Evolutionary conservation across 345 rosid genomes (phyloP).

Genomic region (Gossypium turneri): DNA sequence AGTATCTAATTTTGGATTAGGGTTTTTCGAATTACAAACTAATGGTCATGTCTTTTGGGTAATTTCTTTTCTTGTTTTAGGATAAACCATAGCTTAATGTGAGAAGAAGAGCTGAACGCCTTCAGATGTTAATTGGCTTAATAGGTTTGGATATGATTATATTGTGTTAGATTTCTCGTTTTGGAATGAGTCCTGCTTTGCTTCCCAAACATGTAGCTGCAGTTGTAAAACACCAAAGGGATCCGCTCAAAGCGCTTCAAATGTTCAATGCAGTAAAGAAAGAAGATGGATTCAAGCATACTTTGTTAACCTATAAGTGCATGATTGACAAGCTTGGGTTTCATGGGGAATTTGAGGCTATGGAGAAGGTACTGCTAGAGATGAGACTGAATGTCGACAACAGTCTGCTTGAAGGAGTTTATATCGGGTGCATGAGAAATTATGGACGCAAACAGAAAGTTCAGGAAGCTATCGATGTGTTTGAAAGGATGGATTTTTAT

Average conservation of each 20-base stretch:
- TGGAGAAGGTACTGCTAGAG: constrained; percentile 61
- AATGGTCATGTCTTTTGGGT: constrained; percentile 6
- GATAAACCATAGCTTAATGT: constrained; percentile 1
- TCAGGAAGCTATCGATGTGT: constrained; percentile 77
- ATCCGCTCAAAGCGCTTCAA: constrained; percentile 64
- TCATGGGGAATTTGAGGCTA: constrained; percentile 68
- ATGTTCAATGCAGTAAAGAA: constrained; percentile 69
- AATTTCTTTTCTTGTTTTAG: constrained; percentile 21
- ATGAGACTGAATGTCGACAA: constrained; percentile 45
- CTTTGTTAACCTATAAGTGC: constrained; percentile 57
- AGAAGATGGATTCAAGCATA: constrained; percentile 71
- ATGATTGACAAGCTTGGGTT: constrained; percentile 73
- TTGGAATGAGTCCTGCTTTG: constrained; percentile 52
- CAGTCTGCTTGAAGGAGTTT: constrained; percentile 69
- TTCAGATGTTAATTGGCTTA: constrained; percentile 16
- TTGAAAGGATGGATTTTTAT: constrained; percentile 93
- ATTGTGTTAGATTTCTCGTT: not conserved
- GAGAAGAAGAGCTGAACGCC: constrained; percentile 5
- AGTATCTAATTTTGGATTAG: not conserved
- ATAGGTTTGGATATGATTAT: not conserved
- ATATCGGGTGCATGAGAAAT: constrained; percentile 60
- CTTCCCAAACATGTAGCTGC: constrained; percentile 82
- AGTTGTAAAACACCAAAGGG: constrained; percentile 62
- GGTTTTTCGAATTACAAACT: constrained; percentile 3
- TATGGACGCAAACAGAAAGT: constrained; percentile 75